Evolutionary conservation across 768 basidiomycete species (phyloP).

Genomic region (Boletus subcaerulescens): DNA sequence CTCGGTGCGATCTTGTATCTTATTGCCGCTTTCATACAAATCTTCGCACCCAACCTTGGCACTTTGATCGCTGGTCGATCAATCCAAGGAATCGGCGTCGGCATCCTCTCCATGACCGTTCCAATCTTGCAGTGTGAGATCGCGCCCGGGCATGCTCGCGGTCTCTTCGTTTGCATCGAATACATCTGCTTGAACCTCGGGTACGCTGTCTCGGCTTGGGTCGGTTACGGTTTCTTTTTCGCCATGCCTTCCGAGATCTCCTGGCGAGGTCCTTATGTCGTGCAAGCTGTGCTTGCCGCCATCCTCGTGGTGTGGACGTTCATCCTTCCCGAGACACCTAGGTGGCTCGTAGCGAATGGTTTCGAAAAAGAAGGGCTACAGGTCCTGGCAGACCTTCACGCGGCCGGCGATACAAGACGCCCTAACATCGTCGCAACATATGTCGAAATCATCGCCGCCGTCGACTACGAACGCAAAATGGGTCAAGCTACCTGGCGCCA

Average conservation of each 20-base stretch:
- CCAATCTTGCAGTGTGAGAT: slow-evolving; percentile 50
- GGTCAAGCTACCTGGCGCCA: slow-evolving; percentile 46
- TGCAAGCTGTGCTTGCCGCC: slow-evolving; percentile 49
- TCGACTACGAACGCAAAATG: slow-evolving; percentile 38
- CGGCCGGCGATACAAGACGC: slow-evolving; percentile 43
- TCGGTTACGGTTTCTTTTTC: slow-evolving; percentile 49
- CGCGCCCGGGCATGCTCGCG: slow-evolving; percentile 45
- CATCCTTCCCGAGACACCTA: slow-evolving; percentile 49
- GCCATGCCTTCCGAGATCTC: slow-evolving; percentile 44
- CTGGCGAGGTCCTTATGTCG: slow-evolving; percentile 55
- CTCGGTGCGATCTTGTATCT: slow-evolving; percentile 50
- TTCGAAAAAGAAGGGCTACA: slow-evolving; percentile 47
- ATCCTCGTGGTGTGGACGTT: slow-evolving; percentile 48
- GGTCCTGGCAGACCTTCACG: slow-evolving; percentile 58
- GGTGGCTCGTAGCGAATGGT: slow-evolving; percentile 55
- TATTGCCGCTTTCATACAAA: slow-evolving; percentile 47
- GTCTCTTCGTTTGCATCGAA: slow-evolving; percentile 52
- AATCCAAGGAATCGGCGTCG: slow-evolving; percentile 48
- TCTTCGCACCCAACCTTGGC: slow-evolving; percentile 45
- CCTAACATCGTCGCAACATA: slow-evolving; percentile 44
- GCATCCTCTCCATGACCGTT: slow-evolving; percentile 50
- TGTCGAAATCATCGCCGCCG: slow-evolving; percentile 39
- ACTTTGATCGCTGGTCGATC: slow-evolving; percentile 41
- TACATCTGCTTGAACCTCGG: slow-evolving; percentile 51
- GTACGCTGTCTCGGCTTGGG: slow-evolving; percentile 49